Conservation (phyloP, 2,329 filamentous ascomycete species). For the Dothistroma septosporum region DNA sequence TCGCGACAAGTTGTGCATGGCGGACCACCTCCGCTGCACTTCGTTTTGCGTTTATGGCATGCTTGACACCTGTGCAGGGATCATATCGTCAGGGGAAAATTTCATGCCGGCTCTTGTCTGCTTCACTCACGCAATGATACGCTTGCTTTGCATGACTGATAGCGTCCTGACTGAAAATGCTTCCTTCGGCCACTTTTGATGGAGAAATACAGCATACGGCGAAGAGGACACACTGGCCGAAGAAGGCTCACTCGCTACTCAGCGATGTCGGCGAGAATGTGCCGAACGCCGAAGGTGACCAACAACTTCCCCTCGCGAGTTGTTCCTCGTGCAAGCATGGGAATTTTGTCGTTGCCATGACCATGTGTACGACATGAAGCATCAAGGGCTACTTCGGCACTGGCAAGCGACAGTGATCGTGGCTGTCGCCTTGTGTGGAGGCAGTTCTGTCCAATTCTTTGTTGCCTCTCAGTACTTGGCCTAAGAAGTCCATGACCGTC, state of each 20-base stretch:
- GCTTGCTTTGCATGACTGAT: slow-evolving; percentile 8
- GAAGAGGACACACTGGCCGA: background rate
- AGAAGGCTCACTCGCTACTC: background rate
- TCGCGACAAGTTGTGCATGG: slow-evolving; percentile 34
- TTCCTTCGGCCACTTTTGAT: background rate
- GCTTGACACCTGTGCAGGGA: slow-evolving; percentile 21
- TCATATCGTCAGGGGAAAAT: background rate
- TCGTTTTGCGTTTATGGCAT: slow-evolving; percentile 34
- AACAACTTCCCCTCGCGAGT: too few relatives aligned
- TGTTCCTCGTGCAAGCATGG: too few relatives aligned
- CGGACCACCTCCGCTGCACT: slow-evolving; percentile 33
- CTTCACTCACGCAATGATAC: slow-evolving; percentile 17
- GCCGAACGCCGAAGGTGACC: background rate
- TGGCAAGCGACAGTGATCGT: too few relatives aligned
- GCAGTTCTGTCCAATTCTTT: background rate
- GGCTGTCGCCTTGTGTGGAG: too few relatives aligned
- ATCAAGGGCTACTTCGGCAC: too few relatives aligned
- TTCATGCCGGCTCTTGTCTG: too few relatives aligned
- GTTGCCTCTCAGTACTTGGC: too few relatives aligned
- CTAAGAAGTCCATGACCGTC: background rate
- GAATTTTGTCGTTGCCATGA: too few relatives aligned
- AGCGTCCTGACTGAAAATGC: background rate
- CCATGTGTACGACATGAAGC: too few relatives aligned
- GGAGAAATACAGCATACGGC: too few relatives aligned
- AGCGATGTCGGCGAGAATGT: background rate